These are phyloP conservation scores for Mycena indigotica DNA, from an alignment of 768 basidiomycete species.

Conservation along the genomic window DNA sequence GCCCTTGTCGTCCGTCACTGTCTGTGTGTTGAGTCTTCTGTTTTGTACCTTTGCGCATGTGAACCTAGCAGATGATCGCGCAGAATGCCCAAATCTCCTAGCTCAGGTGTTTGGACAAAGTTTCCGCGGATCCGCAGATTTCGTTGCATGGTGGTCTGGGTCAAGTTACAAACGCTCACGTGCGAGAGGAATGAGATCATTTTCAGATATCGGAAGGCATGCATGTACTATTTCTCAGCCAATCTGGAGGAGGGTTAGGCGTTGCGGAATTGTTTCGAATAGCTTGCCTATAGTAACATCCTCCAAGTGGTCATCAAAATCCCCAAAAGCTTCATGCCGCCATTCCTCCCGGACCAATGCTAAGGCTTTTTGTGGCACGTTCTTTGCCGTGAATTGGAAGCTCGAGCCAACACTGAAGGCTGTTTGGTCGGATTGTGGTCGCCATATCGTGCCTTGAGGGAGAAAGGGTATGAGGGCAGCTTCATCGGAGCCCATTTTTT, in stretches of 20 bases:
- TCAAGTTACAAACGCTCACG: neutral
- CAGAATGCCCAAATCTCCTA: constrained; percentile 57
- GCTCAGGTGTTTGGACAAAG: constrained; percentile 57
- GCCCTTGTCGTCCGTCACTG: constrained; percentile 43
- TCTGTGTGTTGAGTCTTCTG: constrained; percentile 3
- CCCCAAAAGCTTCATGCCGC: constrained; percentile 64
- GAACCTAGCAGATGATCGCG: constrained; percentile 58
- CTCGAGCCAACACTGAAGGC: constrained; percentile 50
- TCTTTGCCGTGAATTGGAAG: constrained; percentile 49
- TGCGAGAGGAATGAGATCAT: neutral
- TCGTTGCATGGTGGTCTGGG: neutral
- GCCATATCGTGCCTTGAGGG: constrained; percentile 48
- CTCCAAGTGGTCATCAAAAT: constrained; percentile 84
- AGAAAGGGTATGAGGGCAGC: constrained; percentile 62
- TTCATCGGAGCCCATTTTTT: constrained; percentile 52
- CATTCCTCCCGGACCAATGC: constrained; percentile 50
- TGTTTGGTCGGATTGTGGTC: constrained; percentile 40
- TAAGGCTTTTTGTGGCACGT: constrained; percentile 50
- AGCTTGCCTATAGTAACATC: constrained; percentile 59
- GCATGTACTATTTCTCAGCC: constrained; percentile 45
- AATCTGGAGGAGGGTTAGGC: constrained; percentile 34
- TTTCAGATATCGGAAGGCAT: constrained; percentile 32
- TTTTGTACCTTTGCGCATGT: constrained; percentile 6
- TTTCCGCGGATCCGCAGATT: constrained; percentile 47
- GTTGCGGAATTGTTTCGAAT: constrained; percentile 3